Conservation (phyloP, 2,329 filamentous ascomycete genomes). For the Dissoconium aciculare region DNA sequence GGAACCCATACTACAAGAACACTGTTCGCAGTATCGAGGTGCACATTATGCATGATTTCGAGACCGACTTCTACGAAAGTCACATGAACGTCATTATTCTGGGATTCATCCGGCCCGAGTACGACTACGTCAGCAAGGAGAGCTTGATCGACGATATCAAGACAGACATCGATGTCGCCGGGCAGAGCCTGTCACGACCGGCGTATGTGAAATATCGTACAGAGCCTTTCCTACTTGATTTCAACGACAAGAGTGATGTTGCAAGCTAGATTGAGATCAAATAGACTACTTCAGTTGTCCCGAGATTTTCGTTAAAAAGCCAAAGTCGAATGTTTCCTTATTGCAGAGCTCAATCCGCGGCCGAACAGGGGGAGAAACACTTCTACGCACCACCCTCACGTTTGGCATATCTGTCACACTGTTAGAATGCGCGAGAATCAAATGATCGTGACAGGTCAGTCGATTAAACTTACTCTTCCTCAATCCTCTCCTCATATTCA, state of each 20-base stretch:
- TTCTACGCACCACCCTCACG: conserved; percentile 20
- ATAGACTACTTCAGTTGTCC: no score
- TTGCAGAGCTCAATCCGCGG: no score
- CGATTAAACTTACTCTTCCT: conserved; percentile 15
- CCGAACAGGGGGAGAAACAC: no score
- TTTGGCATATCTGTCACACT: conserved; percentile 18
- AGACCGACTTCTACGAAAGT: conserved; percentile 68
- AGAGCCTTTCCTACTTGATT: conserved; percentile 28
- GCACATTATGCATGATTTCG: conserved; percentile 58
- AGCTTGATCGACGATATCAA: conserved; percentile 77
- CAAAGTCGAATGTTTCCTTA: no score
- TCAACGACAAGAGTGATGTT: conserved; percentile 19
- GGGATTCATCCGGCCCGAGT: conserved; percentile 79
- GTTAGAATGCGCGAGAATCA: background rate
- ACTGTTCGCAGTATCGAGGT: conserved; percentile 55
- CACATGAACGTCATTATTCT: conserved; percentile 66
- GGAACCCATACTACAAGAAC: conserved; percentile 97
- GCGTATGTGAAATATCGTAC: conserved; percentile 42
- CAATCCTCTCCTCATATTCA: conserved; percentile 18
- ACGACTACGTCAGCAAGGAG: conserved; percentile 73
- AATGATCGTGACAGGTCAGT: background rate
- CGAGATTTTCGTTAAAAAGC: no score
- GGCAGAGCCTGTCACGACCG: conserved; percentile 52
- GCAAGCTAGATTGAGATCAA: conserved; percentile 16
- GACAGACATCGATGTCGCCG: conserved; percentile 73